Conservation (phyloP, 805 yeast genomes). For the Wickerhamomyces alni region DNA sequence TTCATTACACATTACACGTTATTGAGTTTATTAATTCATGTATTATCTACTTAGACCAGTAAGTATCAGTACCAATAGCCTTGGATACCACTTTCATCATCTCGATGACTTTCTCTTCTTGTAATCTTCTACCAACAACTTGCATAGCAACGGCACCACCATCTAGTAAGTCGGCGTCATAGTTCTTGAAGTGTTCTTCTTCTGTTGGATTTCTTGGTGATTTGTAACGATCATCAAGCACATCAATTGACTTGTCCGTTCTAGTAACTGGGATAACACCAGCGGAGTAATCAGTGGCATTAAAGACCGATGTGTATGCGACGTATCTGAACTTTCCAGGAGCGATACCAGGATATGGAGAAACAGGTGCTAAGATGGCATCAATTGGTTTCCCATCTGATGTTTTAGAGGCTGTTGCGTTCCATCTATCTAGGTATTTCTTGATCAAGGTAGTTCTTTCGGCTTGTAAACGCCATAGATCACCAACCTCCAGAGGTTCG, state of each 20-base stretch:
- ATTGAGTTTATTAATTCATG: neutral
- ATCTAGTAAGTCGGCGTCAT: constrained; percentile 45
- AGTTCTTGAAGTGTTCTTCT: constrained; percentile 35
- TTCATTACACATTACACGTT: too few relatives aligned
- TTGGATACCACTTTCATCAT: constrained; percentile 36
- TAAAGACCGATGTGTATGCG: constrained; percentile 48
- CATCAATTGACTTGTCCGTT: constrained; percentile 40
- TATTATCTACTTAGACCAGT: constrained; percentile 11
- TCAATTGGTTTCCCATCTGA: constrained; percentile 38
- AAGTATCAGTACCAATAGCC: constrained; percentile 20
- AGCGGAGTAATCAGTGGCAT: constrained; percentile 50
- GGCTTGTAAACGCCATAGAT: constrained; percentile 38
- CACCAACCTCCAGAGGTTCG: constrained; percentile 30
- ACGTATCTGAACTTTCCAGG: constrained; percentile 18
- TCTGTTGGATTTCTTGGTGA: constrained; percentile 37
- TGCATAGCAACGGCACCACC: constrained; percentile 66
- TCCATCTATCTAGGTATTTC: constrained; percentile 38
- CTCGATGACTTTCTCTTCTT: constrained; percentile 55
- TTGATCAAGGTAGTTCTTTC: constrained; percentile 34
- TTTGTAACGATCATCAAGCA: constrained; percentile 27
- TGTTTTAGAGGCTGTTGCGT: constrained; percentile 28
- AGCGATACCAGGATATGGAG: constrained; percentile 30
- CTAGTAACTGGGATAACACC: constrained; percentile 54
- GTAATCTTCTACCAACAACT: constrained; percentile 49
- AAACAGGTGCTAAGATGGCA: constrained; percentile 37